Evolutionary conservation across 1,284 basidiomycete species (phyloP).

Genomic region (Albatrellus sp.): DNA sequence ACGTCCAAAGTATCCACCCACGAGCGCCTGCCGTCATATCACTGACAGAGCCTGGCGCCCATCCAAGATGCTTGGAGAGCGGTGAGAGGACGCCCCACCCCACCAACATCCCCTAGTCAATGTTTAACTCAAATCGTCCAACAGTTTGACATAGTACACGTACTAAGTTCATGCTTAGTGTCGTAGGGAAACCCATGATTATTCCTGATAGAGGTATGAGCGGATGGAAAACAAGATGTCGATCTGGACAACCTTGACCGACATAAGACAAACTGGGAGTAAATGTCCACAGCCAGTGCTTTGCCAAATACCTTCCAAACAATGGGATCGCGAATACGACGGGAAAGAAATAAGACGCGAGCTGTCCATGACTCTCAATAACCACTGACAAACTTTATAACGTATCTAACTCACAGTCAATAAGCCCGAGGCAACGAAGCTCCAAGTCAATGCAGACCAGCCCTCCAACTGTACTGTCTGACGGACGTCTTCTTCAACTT

Average conservation of each 20-base stretch:
- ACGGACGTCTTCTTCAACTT: constrained; percentile 16
- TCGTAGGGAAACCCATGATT: constrained; percentile 96
- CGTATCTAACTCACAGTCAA: constrained; percentile 50
- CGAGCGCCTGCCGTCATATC: constrained; percentile 78
- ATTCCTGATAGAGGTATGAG: constrained; percentile 45
- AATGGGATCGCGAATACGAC: constrained; percentile 84
- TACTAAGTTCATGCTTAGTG: constrained; percentile 84
- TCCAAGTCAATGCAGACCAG: constrained; percentile 64
- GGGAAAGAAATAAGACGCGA: constrained; percentile 78
- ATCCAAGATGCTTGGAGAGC: constrained; percentile 67
- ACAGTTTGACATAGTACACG: constrained; percentile 3
- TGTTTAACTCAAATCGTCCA: constrained; percentile 2
- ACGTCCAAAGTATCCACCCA: constrained; percentile 92
- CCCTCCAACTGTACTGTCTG: constrained; percentile 45
- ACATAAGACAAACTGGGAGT: constrained; percentile 87
- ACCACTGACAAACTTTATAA: not conserved
- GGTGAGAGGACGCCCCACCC: constrained; percentile 92
- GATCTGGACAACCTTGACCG: constrained; percentile 55
- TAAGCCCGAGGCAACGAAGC: constrained; percentile 58
- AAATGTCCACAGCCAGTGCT: constrained; percentile 90
- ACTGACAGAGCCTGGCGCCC: constrained; percentile 84
- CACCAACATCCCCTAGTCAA: constrained; percentile 73
- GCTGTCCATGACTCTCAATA: constrained; percentile 26
- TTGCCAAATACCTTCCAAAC: constrained; percentile 80
- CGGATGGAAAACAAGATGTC: not conserved